Evolutionary conservation across 495 filamentous ascomycete genomes (phyloP), one percentile per base, ranked within the genome.

Genomic region (Annulohypoxylon stygium): DNA sequence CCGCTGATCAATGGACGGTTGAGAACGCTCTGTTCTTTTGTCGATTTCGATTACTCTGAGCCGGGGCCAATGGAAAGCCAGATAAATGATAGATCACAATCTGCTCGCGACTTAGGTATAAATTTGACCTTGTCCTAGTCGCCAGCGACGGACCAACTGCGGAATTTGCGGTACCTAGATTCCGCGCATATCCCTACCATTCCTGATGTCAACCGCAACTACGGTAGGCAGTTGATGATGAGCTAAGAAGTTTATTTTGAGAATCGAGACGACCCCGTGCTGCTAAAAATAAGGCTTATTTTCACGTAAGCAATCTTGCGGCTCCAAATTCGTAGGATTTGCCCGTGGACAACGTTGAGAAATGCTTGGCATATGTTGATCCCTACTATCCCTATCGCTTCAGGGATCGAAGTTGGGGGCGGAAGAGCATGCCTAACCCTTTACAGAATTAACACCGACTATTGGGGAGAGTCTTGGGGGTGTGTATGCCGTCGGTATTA

Each of bases 311-410:
- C 51, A 66, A 34, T 11, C 18, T 57, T 66, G 63, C 50, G 63
- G 63, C 51, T 66, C 26, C 51, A 43, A 55, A 33, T 55, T n/a
- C 26, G 36, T 45, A 48, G 63, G 63, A 66, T 66, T 66, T 12
- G 33, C 14, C 63, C 50, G 63, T 58, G 50, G 41, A 34, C 12
- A 30, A 25, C 14, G 50, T 14, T 51, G 9, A 11, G 53, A 57
- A 65, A 57, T 57, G 62, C 62, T 55, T 65, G 39, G 50, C 62
- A 50, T 65, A 48, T 50, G 34, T 43, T 43, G 63, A 66, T 66
- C 63, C 26, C 54, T 25, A 37, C 58, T 16, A 66, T 66, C 63
- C 26, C 54, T 25, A 37, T 66, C 25, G 26, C 20, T 66, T 66
- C 41, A 26, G 23, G 51, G 63, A 23, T 66, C 4, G 39, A 7